Conservation (phyloP, 805 yeast genomes). For the Metschnikowia matae region DNA sequence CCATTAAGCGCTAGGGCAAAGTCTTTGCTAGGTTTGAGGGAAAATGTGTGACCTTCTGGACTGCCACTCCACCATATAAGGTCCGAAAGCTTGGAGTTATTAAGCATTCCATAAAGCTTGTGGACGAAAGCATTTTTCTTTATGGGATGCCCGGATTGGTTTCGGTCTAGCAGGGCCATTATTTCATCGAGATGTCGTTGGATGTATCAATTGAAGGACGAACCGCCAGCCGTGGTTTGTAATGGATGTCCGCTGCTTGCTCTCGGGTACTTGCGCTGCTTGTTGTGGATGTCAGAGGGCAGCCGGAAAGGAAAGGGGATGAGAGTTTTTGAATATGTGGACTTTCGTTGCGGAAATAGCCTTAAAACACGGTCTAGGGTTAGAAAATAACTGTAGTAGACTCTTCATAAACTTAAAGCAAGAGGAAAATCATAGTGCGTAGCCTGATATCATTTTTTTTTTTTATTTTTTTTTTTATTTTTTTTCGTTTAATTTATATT, state of each 20-base stretch:
- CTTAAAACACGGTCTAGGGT: not conserved
- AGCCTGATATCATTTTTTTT: slow-evolving; percentile 4
- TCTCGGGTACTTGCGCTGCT: not conserved
- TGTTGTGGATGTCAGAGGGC: not conserved
- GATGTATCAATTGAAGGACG: not conserved
- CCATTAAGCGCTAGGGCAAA: slow-evolving; percentile 58
- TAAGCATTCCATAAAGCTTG: slow-evolving; percentile 39
- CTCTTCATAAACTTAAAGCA: slow-evolving; percentile 3
- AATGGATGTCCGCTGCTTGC: not conserved
- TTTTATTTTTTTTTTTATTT: not conserved
- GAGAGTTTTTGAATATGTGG: not conserved
- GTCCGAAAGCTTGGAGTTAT: slow-evolving; percentile 30
- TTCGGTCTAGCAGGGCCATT: slow-evolving; percentile 8
- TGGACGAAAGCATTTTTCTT: slow-evolving; percentile 60
- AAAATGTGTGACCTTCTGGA: slow-evolving; percentile 51
- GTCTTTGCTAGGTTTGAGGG: slow-evolving; percentile 59
- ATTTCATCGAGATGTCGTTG: not conserved
- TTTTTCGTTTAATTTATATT: not conserved
- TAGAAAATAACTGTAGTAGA: slow-evolving; percentile 1
- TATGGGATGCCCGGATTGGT: slow-evolving; percentile 24
- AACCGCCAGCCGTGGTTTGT: not conserved
- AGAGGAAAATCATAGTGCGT: slow-evolving; percentile 3
- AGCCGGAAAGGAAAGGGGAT: not conserved
- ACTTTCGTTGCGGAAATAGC: not conserved
- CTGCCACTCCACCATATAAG: slow-evolving; percentile 44